Conservation (phyloP, 2,329 filamentous ascomycete species). For the Pyrenophora tritici-repentis region DNA sequence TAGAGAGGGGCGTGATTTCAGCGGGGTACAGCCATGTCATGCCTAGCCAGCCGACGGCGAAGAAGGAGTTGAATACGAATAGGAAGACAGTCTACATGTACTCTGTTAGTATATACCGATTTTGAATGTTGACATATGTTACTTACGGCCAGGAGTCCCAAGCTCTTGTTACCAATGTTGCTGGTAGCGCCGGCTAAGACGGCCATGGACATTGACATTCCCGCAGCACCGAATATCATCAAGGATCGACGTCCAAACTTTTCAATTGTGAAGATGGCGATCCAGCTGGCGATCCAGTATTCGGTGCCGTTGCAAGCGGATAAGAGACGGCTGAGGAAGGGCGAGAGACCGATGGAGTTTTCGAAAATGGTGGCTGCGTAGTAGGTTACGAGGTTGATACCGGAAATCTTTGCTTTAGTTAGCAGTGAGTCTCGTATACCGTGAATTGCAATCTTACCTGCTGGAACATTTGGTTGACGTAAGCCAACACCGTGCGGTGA, state of each 20-base stretch:
- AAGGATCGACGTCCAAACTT: slow-evolving; percentile 45
- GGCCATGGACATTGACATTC: slow-evolving; percentile 44
- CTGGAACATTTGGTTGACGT: slow-evolving; percentile 54
- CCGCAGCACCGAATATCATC: slow-evolving; percentile 47
- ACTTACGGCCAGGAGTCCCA: slow-evolving; percentile 58
- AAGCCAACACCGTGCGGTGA: slow-evolving; percentile 51
- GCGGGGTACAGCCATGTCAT: slow-evolving; percentile 67
- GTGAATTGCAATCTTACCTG: slow-evolving; percentile 33
- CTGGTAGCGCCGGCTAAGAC: slow-evolving; percentile 43
- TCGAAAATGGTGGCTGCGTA: slow-evolving; percentile 52
- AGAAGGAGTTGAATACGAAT: slow-evolving; percentile 91
- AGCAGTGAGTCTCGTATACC: neutral
- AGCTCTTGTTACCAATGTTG: slow-evolving; percentile 26
- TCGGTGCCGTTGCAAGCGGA: slow-evolving; percentile 51
- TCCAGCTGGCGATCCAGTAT: slow-evolving; percentile 50
- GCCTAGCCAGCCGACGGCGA: slow-evolving; percentile 79
- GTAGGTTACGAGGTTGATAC: slow-evolving; percentile 50
- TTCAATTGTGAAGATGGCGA: slow-evolving; percentile 50
- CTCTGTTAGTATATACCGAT: neutral
- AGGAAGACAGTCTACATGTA: slow-evolving; percentile 68
- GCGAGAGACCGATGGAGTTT: slow-evolving; percentile 47
- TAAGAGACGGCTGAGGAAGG: slow-evolving; percentile 42
- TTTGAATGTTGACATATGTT: neutral
- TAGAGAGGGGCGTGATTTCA: slow-evolving; percentile 86
- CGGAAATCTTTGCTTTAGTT: slow-evolving; percentile 43